Evolutionary conservation across 768 basidiomycete species (phyloP).

Genomic region (Serendipita indica): DNA sequence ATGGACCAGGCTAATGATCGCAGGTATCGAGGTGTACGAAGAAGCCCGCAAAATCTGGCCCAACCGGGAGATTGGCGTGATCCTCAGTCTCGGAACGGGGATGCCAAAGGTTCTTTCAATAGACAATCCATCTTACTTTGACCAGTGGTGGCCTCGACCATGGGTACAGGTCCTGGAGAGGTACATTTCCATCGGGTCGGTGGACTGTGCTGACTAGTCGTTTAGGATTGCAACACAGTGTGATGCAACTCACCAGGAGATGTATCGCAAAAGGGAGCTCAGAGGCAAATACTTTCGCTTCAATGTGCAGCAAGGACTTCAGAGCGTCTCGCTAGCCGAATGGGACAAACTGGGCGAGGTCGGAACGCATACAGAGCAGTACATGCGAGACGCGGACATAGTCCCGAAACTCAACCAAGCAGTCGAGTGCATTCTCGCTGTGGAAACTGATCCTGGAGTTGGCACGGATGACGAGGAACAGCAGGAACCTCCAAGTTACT

Average conservation of each 20-base stretch:
- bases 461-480: not conserved
- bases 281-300: slow-evolving; percentile 5
- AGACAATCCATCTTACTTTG: not conserved
- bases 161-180: slow-evolving; percentile 1
- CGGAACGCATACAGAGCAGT: not conserved
- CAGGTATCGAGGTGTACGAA: not conserved
- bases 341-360: slow-evolving; percentile 1
- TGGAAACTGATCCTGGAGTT: not conserved
- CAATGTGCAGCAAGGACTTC: slow-evolving; percentile 4
- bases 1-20: not conserved
- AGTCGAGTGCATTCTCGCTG: not conserved
- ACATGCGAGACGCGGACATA: not conserved
- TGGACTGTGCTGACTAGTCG: no score
- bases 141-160: not conserved
- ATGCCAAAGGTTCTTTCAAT: slow-evolving; percentile 4
- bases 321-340: slow-evolving; percentile 1
- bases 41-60: slow-evolving; percentile 1
- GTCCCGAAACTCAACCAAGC: not conserved
- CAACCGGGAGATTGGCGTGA: not conserved
- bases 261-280: not conserved
- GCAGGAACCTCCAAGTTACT: not conserved
- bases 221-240: slow-evolving; percentile 1
- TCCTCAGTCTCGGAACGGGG: slow-evolving; percentile 1
- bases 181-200: no score
- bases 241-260: not conserved